These are phyloP conservation scores for Hypholoma fasciculare DNA, from an alignment of 768 basidiomycete genomes.

Conservation along the genomic window DNA sequence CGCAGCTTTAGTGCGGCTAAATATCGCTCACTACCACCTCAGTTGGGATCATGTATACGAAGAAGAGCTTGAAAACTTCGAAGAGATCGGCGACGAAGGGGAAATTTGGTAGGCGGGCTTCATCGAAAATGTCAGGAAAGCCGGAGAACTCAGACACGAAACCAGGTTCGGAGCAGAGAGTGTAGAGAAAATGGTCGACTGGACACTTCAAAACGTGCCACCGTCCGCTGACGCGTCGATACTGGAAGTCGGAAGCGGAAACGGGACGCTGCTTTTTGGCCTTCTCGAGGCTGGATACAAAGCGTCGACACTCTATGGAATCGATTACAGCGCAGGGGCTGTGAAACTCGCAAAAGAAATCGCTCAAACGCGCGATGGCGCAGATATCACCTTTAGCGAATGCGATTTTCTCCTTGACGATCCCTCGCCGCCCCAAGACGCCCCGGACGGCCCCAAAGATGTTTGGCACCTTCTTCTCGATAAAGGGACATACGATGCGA, in stretches of 20 bases:
- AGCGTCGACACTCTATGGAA: conserved; percentile 50
- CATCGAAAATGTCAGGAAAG: neutral
- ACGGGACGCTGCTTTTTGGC: conserved; percentile 74
- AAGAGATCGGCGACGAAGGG: conserved; percentile 81
- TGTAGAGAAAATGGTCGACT: conserved; percentile 78
- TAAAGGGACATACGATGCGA: conserved; percentile 90
- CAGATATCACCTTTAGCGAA: conserved; percentile 50
- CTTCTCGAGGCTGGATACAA: conserved; percentile 69
- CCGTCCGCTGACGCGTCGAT: conserved; percentile 46
- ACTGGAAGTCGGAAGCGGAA: conserved; percentile 81
- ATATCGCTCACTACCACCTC: neutral
- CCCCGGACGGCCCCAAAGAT: conserved; percentile 19
- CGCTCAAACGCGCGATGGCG: conserved; percentile 41
- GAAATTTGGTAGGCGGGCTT: conserved; percentile 67
- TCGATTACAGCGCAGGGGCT: conserved; percentile 79
- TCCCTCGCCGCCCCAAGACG: conserved; percentile 35
- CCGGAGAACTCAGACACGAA: neutral
- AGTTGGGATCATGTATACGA: conserved; percentile 84
- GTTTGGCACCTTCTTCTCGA: conserved; percentile 78
- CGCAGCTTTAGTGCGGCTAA: too few species aligned
- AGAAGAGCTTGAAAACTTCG: conserved; percentile 68
- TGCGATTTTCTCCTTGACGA: conserved; percentile 68
- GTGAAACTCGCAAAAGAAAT: conserved; percentile 63
- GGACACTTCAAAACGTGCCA: conserved; percentile 60
- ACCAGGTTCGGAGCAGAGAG: conserved; percentile 79